Base-by-base conservation (phyloP, 1,284 basidiomycete species). In the Malassezia pachydermatis region DNA sequence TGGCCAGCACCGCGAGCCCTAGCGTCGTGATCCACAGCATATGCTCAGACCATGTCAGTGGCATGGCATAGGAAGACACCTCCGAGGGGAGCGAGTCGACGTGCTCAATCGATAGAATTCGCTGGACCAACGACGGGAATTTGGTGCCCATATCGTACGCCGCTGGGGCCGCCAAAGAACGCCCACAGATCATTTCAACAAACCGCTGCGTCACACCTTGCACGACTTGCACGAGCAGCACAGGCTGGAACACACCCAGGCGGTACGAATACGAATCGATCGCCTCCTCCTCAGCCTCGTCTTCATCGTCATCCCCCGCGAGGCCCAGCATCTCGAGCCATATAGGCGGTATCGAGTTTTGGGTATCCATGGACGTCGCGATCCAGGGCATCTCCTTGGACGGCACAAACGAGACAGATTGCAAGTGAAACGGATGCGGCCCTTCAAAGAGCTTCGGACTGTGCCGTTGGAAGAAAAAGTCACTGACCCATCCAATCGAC, bases 401-500 rank as follows among this genome's bases (percentile, higher is more conserved):
- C 17, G 42, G 23, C 22, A 6, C 13, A 16, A 36, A 40, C 28
- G 27, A 7, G 19, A 43, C 5, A 13, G 43, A 45, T 33, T 44
- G 47, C 28, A 35, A 24, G 10, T 28, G 10, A 13, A 29, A 41
- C 14, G 52, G 47, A 24, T 48, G 41, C 23, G 28, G 24, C 10
- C 20, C 47, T 5, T 33, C 23, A 23, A 50, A 44, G 14, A 49
- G 27, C 23, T 25, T 38, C 11, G 47, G 47, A 30, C 59, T 55
- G 40, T 54, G 57, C 11, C 57, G 20, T 13, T 55, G 48, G 48
- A 65, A 49, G 28, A 47, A 44, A 17, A 57, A 24, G 22, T 54
- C 50, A 23, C 51, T 58, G 5, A 51, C 10, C 8, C 53, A 41
- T 1, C 65, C 65, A 5, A 59, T 50, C 1, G 41, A 40, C 56